These are phyloP conservation scores for Allium sativum DNA, from an alignment of 106 monocot genomes.

Conservation along the genomic window DNA sequence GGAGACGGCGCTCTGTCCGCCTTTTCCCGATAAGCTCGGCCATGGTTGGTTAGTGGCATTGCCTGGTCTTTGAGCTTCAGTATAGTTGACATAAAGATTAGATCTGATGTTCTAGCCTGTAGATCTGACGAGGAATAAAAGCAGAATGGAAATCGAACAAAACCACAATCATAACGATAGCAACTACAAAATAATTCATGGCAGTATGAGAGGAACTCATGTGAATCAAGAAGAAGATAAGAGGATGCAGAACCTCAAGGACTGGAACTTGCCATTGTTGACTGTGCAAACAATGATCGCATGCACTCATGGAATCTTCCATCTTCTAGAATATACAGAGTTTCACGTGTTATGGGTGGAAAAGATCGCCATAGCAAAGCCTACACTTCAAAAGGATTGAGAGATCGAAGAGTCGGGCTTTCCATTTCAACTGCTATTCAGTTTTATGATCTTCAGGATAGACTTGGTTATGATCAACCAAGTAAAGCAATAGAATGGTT, in stretches of 20 bases:
- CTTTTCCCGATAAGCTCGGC: conserved; percentile 37
- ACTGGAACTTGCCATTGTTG: background rate
- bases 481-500: conserved; percentile 99
- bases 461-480: conserved; percentile 89
- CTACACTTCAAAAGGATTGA: conserved; percentile 69
- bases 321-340: conserved; percentile 69
- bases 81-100: background rate
- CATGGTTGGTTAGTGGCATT: conserved; percentile 8
- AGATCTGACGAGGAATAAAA: conserved; percentile 26
- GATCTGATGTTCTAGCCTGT: background rate
- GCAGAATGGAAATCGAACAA: conserved; percentile 41
- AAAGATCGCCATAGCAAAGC: conserved; percentile 99
- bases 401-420: conserved; percentile 83
- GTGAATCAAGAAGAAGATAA: conserved; percentile 7
- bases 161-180: conserved; percentile 12
- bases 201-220: background rate
- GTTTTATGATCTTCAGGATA: conserved; percentile 96
- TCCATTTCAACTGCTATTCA: conserved; percentile 98
- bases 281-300: background rate
- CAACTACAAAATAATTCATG: conserved; percentile 32
- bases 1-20: conserved; percentile 18
- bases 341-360: conserved; percentile 87
- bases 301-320: conserved; percentile 38
- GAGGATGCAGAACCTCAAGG: conserved; percentile 7
- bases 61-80: background rate